Evolutionary conservation across 192 early-diverging fungal genomes (phyloP).

Genomic region (Phycomyces nitens): DNA sequence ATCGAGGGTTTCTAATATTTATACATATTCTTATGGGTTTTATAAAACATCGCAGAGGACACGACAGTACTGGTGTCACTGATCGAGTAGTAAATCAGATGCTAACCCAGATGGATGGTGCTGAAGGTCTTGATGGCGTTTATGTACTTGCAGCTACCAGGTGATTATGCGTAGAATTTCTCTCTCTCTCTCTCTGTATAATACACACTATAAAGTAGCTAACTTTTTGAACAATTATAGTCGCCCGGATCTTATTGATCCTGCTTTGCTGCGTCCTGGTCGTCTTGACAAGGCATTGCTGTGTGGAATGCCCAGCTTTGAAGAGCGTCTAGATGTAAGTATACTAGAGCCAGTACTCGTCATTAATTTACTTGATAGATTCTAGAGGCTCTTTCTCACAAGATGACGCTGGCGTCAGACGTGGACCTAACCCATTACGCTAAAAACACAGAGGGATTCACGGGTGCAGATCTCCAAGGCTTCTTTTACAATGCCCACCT

Average conservation of each 20-base stretch:
- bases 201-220: too few relatives aligned
- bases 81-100: conserved; percentile 99
- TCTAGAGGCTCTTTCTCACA: conserved; percentile 67
- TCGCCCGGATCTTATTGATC: conserved; percentile 83
- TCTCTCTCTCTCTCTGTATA: too few relatives aligned
- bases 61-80: conserved; percentile 97
- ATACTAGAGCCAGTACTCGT: neutral
- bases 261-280: conserved; percentile 76
- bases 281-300: conserved; percentile 81
- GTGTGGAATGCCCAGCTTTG: conserved; percentile 73
- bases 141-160: conserved; percentile 95
- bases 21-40: neutral
- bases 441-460: conserved; percentile 64
- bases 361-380: conserved; percentile 48
- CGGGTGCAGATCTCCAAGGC: conserved; percentile 94
- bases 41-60: conserved; percentile 59
- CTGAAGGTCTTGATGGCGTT: conserved; percentile 92
- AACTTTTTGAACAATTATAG: too few relatives aligned
- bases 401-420: conserved; percentile 57
- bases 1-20: neutral
- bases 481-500: conserved; percentile 91
- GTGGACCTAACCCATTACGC: conserved; percentile 68
- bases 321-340: conserved; percentile 69
- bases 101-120: conserved; percentile 98
- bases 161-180: too few relatives aligned